These are phyloP conservation scores for Ceriops decandra DNA, from an alignment of 345 rosid genomes.

Conservation along the genomic window DNA sequence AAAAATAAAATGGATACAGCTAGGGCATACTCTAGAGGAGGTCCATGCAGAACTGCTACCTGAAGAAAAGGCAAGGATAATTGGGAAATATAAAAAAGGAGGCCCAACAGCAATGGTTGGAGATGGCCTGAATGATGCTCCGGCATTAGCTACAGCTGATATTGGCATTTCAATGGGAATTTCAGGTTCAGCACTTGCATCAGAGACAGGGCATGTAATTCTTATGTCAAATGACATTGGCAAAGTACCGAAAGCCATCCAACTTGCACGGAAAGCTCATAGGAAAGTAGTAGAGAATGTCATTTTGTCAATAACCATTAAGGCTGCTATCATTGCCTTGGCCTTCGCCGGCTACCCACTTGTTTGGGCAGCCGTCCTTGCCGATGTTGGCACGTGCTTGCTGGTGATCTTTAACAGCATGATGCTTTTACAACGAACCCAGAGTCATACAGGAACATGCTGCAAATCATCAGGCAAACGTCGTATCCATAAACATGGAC, in stretches of 20 bases:
- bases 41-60: constrained; percentile 80
- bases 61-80: constrained; percentile 56
- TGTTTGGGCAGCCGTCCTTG: constrained; percentile 87
- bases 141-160: constrained; percentile 84
- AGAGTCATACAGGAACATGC: constrained; percentile 25
- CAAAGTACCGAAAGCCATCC: constrained; percentile 62
- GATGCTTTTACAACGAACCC: constrained; percentile 41
- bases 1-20: constrained; percentile 34
- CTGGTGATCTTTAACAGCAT: constrained; percentile 80
- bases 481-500: constrained; percentile 3
- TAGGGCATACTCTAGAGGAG: constrained; percentile 50
- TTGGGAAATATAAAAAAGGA: constrained; percentile 44
- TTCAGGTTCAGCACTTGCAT: constrained; percentile 85
- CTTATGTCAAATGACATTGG: constrained; percentile 83
- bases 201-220: constrained; percentile 71
- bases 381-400: constrained; percentile 85
- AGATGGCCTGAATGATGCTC: constrained; percentile 91
- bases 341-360: constrained; percentile 80
- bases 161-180: constrained; percentile 93
- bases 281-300: constrained; percentile 75
- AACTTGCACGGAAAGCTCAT: constrained; percentile 50
- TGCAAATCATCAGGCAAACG: constrained; percentile 12
- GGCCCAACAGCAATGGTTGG: constrained; percentile 83
- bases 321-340: constrained; percentile 59
- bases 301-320: constrained; percentile 51